These are phyloP conservation scores for Alternaria viburni DNA, from an alignment of 2,329 filamentous ascomycete genomes.

Conservation along the genomic window DNA sequence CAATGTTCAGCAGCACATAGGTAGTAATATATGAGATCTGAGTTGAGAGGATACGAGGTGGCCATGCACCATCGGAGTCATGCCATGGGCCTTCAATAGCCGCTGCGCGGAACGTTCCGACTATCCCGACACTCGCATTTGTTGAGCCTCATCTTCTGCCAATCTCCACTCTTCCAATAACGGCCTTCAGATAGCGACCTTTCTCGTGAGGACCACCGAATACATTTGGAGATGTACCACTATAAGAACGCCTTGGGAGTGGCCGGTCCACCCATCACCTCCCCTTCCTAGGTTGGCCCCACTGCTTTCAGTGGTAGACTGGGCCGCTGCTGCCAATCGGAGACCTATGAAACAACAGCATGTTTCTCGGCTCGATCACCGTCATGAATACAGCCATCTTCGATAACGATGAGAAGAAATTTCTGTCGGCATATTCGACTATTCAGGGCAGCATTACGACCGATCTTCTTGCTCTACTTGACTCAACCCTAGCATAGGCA, in stretches of 20 bases:
- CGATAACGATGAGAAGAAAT: background rate
- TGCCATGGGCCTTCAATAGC: slow-evolving; percentile 18
- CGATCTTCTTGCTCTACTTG: background rate
- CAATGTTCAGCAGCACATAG: background rate
- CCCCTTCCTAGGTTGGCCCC: background rate
- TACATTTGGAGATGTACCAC: background rate
- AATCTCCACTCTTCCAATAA: background rate
- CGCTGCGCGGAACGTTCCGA: slow-evolving; percentile 5
- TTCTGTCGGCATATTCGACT: background rate
- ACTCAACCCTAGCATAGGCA: background rate
- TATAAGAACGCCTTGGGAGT: background rate
- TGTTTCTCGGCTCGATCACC: background rate
- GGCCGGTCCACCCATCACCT: background rate
- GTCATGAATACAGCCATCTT: background rate
- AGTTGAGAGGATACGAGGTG: background rate
- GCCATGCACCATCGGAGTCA: slow-evolving; percentile 8
- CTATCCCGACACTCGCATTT: background rate
- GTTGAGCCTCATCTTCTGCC: background rate
- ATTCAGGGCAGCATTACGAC: background rate
- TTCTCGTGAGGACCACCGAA: background rate
- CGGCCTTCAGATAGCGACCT: background rate
- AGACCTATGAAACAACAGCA: background rate
- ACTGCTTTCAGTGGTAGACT: background rate
- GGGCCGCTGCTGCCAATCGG: background rate
- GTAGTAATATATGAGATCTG: background rate